phyloP scores from a whole-genome alignment of 345 rosid genomes.

The Eucalyptus victrix region DNA sequence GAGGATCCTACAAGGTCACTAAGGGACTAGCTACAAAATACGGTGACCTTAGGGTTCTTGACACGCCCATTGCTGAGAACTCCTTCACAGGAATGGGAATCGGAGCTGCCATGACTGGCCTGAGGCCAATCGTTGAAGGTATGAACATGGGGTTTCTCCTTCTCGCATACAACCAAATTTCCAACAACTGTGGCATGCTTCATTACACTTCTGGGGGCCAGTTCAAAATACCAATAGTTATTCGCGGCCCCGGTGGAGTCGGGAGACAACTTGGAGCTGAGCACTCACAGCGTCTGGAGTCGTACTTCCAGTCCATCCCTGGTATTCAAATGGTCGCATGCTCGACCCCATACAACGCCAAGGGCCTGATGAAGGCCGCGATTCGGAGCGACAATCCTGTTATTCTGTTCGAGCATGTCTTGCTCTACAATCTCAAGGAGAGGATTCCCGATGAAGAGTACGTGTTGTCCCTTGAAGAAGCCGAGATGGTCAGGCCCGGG shows the following conservation, averaged over 20 bases:
- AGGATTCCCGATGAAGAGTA: conserved; percentile 89
- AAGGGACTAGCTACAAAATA: conserved; percentile 60
- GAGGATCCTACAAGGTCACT: conserved; percentile 94
- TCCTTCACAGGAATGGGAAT: conserved; percentile 97
- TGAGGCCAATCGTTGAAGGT: conserved; percentile 84
- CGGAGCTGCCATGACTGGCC: conserved; percentile 93
- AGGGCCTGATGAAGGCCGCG: conserved; percentile 98
- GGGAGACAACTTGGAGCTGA: conserved; percentile 97
- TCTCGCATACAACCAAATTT: conserved; percentile 94
- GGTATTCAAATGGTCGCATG: conserved; percentile 99
- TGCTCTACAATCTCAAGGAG: conserved; percentile 97
- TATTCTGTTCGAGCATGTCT: conserved; percentile 87
- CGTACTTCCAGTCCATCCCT: conserved; percentile 96
- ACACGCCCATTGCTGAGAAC: conserved; percentile 93
- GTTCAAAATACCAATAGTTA: conserved; percentile 76
- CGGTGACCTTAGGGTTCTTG: conserved; percentile 93
- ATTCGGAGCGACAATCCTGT: conserved; percentile 98
- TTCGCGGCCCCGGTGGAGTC: conserved; percentile 99
- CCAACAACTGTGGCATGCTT: conserved; percentile 98
- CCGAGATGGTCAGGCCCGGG: conserved; percentile 95
- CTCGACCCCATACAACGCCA: conserved; percentile 97
- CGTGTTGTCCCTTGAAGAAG: conserved; percentile 82
- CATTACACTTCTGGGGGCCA: conserved; percentile 99
- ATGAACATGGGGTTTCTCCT: conserved; percentile 99
- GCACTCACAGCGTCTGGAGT: conserved; percentile 93